Evolutionary conservation across 176 grass and related monocot genomes (phyloP).

Genomic region (Aegilops tauschii): DNA sequence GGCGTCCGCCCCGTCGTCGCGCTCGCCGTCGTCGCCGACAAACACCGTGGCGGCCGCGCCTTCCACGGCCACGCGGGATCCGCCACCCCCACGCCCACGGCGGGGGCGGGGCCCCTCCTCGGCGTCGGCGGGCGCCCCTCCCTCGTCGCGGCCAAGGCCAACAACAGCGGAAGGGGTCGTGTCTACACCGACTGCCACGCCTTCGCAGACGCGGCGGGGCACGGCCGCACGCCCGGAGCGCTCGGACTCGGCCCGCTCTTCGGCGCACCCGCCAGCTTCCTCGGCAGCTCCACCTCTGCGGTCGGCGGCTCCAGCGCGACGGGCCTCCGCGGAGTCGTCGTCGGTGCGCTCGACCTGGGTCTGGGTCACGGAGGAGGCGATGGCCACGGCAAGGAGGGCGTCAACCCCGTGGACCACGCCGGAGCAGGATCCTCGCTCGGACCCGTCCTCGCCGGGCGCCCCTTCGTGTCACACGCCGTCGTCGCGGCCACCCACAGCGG

Average conservation of each 20-base stretch:
- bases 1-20: not conserved
- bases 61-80: not conserved
- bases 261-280: too few relatives aligned
- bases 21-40: not conserved
- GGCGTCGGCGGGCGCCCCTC: not conserved
- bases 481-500: not conserved
- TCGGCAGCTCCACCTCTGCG: not conserved
- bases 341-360: too few relatives aligned
- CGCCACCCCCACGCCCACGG: not conserved
- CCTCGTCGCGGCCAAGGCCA: not conserved
- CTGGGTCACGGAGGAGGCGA: too few relatives aligned
- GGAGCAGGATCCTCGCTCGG: too few relatives aligned
- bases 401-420: too few relatives aligned
- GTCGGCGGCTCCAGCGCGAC: too few relatives aligned
- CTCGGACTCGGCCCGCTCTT: too few relatives aligned
- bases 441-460: too few relatives aligned
- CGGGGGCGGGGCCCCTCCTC: not conserved
- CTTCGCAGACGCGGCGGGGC: not conserved
- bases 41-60: too few relatives aligned
- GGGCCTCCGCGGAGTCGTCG: too few relatives aligned
- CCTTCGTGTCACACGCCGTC: not conserved
- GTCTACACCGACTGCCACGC: not conserved
- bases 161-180: not conserved
- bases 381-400: too few relatives aligned
- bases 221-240: too few relatives aligned